Evolutionary conservation across 2,329 filamentous ascomycete species (phyloP).

Genomic region (Aureobasidium melanogenum): DNA sequence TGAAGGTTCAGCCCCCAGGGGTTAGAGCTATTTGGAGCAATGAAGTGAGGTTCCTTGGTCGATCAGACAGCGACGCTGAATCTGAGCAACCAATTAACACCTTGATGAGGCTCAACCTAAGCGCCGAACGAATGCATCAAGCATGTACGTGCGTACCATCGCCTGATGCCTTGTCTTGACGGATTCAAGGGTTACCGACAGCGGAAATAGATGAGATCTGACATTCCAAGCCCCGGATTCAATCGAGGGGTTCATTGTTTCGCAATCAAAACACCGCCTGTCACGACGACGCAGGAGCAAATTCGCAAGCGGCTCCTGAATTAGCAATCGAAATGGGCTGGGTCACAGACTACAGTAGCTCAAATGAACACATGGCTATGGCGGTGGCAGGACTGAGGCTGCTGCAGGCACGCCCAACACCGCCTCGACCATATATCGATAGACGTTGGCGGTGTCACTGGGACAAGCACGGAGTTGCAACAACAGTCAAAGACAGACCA

Average conservation of each 20-base stretch:
- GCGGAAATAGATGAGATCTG: constrained; percentile 2
- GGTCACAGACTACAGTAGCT: background rate
- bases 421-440: background rate
- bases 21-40: background rate
- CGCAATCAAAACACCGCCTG: constrained; percentile 11
- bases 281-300: background rate
- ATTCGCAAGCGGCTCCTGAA: background rate
- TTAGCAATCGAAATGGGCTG: constrained; percentile 1
- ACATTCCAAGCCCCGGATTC: background rate
- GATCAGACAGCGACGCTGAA: constrained; percentile 1
- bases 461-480: background rate
- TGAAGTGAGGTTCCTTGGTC: too few species aligned
- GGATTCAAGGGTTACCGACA: background rate
- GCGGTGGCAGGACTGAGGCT: background rate
- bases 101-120: constrained; percentile 1
- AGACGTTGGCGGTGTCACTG: constrained; percentile 2
- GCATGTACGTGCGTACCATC: background rate
- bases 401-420: background rate
- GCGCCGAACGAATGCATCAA: background rate
- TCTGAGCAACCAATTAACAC: background rate
- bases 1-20: background rate
- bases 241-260: constrained; percentile 4
- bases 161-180: background rate
- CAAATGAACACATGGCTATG: constrained; percentile 9
- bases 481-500: background rate